Conservation (phyloP, 2,329 filamentous ascomycete species). For the Fusarium veterinarium region DNA sequence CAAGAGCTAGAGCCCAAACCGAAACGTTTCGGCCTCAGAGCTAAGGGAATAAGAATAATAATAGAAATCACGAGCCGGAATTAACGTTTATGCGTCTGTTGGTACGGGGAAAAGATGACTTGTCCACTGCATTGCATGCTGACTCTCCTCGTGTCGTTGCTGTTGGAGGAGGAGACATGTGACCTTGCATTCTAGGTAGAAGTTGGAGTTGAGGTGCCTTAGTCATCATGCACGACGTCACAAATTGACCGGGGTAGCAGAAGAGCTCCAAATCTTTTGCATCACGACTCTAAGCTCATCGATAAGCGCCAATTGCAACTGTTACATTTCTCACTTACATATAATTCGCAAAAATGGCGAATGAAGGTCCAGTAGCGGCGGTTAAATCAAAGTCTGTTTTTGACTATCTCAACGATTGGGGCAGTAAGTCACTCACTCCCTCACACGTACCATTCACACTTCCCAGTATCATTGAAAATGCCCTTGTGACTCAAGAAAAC, state of each 20-base stretch:
- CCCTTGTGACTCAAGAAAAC: background rate
- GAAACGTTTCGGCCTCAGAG: constrained; percentile 3
- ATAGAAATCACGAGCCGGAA: background rate
- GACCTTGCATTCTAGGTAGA: constrained; percentile 9
- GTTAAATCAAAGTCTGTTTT: constrained; percentile 47
- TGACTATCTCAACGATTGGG: constrained; percentile 58
- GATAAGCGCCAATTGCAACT: constrained; percentile 23
- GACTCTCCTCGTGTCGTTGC: background rate
- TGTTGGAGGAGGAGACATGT: constrained; percentile 6
- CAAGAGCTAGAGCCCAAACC: constrained; percentile 11
- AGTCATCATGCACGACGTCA: constrained; percentile 40
- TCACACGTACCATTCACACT: background rate
- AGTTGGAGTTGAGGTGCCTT: constrained; percentile 4
- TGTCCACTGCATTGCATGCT: background rate
- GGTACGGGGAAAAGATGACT: background rate
- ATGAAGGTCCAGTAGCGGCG: constrained; percentile 22
- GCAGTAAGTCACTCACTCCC: constrained; percentile 55
- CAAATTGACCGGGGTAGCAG: constrained; percentile 18
- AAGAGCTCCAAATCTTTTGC: constrained; percentile 25
- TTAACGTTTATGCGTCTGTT: background rate
- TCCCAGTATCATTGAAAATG: background rate
- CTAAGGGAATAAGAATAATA: background rate
- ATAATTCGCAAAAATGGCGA: constrained; percentile 45
- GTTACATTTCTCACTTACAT: constrained; percentile 14
- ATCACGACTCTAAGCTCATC: constrained; percentile 24